phyloP scores from a whole-genome alignment of 164 flowering plant genomes.

The Litsea cubeba region DNA sequence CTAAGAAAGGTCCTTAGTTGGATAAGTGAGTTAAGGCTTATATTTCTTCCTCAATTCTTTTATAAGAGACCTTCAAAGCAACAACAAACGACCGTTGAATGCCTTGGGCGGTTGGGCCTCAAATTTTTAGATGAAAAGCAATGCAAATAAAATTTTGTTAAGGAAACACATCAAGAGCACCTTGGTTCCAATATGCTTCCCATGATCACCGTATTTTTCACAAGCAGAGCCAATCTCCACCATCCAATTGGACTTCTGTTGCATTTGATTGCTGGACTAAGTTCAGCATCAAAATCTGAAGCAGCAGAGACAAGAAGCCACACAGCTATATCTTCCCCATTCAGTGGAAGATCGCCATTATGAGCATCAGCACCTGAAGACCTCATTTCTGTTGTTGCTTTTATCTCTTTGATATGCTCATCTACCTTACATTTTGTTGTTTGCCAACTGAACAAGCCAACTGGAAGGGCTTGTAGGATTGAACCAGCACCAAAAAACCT shows the following conservation, averaged over 20 bases:
- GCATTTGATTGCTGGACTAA: constrained; percentile 18
- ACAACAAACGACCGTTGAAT: no score
- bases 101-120: no score
- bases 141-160: no score
- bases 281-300: constrained; percentile 30
- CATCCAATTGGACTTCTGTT: constrained; percentile 24
- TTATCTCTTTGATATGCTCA: constrained; percentile 30
- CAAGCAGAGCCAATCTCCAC: constrained; percentile 79
- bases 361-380: constrained; percentile 22
- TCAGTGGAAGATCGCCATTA: constrained; percentile 19
- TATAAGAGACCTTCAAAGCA: no score
- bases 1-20: no score
- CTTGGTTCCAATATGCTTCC: constrained; percentile 66
- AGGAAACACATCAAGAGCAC: constrained; percentile 28
- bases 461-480: constrained; percentile 44
- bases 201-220: constrained; percentile 47
- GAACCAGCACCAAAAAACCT: constrained; percentile 55
- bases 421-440: constrained; percentile 18
- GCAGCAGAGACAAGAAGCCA: constrained; percentile 68
- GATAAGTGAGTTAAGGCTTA: no score
- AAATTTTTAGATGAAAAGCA: background rate
- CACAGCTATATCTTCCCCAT: constrained; percentile 46
- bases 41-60: no score
- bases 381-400: constrained; percentile 38
- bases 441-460: constrained; percentile 48